phyloP scores from a whole-genome alignment of 2,329 filamentous ascomycete species.

The Sclerotinia glacialis region DNA sequence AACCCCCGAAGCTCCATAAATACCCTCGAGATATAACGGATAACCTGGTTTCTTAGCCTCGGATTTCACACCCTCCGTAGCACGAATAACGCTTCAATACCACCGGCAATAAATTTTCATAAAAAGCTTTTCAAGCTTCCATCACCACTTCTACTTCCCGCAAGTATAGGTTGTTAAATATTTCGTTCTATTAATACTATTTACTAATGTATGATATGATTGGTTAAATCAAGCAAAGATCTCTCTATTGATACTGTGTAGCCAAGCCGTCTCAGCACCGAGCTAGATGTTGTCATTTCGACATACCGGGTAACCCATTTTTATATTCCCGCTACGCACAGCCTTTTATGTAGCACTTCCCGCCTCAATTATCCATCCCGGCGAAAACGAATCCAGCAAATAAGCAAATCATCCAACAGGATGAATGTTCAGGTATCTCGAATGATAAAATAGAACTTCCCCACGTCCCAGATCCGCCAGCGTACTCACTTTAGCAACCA shows the following conservation, averaged over 20 bases:
- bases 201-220: conserved; percentile 11
- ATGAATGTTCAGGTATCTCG: conserved; percentile 17
- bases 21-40: no score
- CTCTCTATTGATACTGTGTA: conserved; percentile 7
- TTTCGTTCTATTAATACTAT: conserved; percentile 19
- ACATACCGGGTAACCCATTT: neutral
- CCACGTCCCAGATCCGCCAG: neutral
- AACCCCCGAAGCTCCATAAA: no score
- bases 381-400: conserved; percentile 2
- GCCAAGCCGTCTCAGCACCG: neutral
- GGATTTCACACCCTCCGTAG: no score
- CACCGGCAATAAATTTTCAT: neutral
- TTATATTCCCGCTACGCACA: neutral
- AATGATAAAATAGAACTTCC: conserved; percentile 13
- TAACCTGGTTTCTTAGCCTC: no score
- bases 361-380: neutral
- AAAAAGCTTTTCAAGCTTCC: neutral
- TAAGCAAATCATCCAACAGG: conserved; percentile 3
- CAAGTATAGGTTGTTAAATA: neutral
- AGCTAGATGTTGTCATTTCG: conserved; percentile 3
- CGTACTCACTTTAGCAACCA: neutral
- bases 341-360: neutral
- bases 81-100: neutral
- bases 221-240: neutral
- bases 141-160: neutral